A percentile compares a stretch with the other conserved stretches of the same genome.
These are phyloP conservation scores for Aspergillus incahuasiensis DNA, from an alignment of 495 filamentous ascomycete genomes.

Conservation along the genomic window DNA sequence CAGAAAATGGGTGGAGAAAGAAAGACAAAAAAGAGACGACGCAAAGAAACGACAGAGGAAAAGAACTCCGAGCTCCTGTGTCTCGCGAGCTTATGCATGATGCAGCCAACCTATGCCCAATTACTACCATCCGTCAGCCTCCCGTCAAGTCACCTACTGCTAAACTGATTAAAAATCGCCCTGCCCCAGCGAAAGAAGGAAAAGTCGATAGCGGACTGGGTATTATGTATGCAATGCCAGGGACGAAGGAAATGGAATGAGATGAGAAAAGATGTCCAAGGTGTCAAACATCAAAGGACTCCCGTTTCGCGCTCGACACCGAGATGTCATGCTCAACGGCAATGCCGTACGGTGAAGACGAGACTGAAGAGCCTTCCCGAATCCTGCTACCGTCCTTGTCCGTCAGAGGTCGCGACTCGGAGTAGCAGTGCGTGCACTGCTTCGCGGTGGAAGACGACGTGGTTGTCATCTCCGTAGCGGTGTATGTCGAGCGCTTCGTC, in stretches of 20 bases:
- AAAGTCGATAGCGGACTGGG: no score
- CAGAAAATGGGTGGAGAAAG: neutral
- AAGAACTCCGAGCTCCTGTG: neutral
- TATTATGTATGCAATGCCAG: neutral
- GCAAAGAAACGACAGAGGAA: neutral
- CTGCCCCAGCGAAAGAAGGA: no score
- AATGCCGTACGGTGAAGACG: slow-evolving; percentile 21
- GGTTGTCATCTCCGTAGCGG: neutral
- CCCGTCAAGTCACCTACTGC: no score
- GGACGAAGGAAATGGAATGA: slow-evolving; percentile 5
- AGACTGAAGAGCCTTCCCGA: slow-evolving; percentile 1
- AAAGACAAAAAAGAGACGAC: neutral
- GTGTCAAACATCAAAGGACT: slow-evolving; percentile 4
- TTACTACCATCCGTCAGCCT: no score
- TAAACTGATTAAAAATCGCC: no score
- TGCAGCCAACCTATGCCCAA: no score
- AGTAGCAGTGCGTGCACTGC: slow-evolving; percentile 27
- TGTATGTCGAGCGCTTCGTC: neutral
- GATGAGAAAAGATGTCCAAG: neutral
- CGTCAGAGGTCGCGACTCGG: slow-evolving; percentile 14
- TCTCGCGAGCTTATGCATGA: neutral
- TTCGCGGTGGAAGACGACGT: neutral
- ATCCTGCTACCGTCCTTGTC: slow-evolving; percentile 3
- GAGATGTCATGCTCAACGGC: slow-evolving; percentile 34
- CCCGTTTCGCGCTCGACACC: slow-evolving; percentile 18